Percentiles rank a stretch among this genome's conserved stretches.
phyloP scores from a whole-genome alignment of 148 eudicot genomes.

The Spergularia marina region DNA sequence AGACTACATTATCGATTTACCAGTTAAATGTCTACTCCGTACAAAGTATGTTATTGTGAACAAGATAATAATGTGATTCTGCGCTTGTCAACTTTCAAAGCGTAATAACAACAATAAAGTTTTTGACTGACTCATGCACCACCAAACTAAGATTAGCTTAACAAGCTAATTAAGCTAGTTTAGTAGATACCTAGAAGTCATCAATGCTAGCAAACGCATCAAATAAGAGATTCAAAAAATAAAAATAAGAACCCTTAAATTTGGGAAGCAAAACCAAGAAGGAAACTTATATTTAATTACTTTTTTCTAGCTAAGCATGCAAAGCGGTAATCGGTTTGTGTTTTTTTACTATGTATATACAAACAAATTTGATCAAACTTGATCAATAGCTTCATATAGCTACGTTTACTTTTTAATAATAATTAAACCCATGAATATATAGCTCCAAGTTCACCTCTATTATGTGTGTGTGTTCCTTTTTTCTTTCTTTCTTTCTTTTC shows the following conservation, averaged over 20 bases:
- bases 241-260: not conserved
- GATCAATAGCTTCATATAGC: conserved; percentile 15
- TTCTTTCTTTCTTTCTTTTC: not conserved
- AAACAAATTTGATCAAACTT: conserved; percentile 27
- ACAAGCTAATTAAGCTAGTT: not conserved
- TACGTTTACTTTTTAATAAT: not conserved
- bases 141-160: not conserved
- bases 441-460: not conserved
- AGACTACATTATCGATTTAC: no score
- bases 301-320: not conserved
- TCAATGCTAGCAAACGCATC: not conserved
- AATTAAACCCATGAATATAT: no score
- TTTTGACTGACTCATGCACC: conserved; percentile 3
- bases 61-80: no score
- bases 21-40: no score
- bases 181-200: conserved; percentile 4
- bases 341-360: conserved; percentile 26
- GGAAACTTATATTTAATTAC: not conserved
- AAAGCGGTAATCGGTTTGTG: not conserved
- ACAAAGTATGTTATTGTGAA: no score
- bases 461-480: not conserved
- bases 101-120: not conserved
- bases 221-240: not conserved
- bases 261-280: conserved; percentile 10
- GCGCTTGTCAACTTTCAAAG: no score